Conservation (phyloP, 148 eudicot genomes). For the Limonium bicolor region DNA sequence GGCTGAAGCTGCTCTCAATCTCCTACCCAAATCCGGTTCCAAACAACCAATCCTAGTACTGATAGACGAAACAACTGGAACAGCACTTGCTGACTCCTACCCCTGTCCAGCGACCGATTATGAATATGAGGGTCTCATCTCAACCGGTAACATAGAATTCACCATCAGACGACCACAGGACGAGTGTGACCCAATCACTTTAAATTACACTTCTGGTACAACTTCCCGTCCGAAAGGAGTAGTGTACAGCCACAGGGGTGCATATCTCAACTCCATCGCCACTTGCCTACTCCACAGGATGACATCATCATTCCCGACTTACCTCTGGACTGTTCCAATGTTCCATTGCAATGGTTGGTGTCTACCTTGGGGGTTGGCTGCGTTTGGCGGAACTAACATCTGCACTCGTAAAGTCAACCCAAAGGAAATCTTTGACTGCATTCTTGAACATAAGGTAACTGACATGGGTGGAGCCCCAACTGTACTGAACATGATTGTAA, state of each 20-base stretch:
- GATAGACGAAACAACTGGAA: background rate
- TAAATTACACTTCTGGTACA: conserved; percentile 10
- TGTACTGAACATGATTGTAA: conserved; percentile 8
- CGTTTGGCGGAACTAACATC: conserved; percentile 5
- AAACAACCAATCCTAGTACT: background rate
- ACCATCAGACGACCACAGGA: background rate
- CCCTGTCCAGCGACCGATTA: background rate
- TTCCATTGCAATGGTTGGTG: conserved; percentile 12
- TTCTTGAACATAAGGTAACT: conserved; percentile 2
- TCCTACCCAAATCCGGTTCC: background rate
- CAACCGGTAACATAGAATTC: conserved; percentile 1
- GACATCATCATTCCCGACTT: background rate
- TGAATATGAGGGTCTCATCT: conserved; percentile 1
- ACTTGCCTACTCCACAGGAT: background rate
- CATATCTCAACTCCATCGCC: conserved; percentile 3
- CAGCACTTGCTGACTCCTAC: background rate
- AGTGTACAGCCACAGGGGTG: conserved; percentile 6
- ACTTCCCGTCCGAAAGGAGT: conserved; percentile 12
- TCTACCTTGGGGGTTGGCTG: conserved; percentile 8
- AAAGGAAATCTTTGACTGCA: background rate
- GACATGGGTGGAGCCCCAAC: conserved; percentile 11
- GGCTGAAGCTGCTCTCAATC: background rate
- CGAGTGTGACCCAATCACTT: conserved; percentile 7
- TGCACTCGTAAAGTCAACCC: conserved; percentile 3
- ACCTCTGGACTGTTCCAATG: conserved; percentile 13